phyloP scores from a whole-genome alignment of 1,284 basidiomycete genomes.

The Vanrija humicola region DNA sequence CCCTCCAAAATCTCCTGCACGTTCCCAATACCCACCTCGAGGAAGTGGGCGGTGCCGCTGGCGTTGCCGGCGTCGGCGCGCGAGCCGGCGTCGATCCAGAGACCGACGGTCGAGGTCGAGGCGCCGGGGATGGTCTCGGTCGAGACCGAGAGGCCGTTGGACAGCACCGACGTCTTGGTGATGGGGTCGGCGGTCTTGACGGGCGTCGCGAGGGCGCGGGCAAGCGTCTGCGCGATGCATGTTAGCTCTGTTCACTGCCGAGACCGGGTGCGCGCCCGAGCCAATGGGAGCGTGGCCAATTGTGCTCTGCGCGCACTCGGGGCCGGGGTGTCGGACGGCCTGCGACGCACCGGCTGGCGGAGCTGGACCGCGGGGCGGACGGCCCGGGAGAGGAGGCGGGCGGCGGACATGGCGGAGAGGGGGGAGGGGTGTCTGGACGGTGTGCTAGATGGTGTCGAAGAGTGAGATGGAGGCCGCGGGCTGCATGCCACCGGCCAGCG shows the following conservation, averaged over 20 bases:
- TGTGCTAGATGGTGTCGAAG: constrained; percentile 4
- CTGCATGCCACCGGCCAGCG: too few relatives aligned
- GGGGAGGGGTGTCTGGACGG: constrained; percentile 10
- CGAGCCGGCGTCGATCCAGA: constrained; percentile 98
- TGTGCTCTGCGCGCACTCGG: not conserved
- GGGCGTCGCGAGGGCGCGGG: constrained; percentile 45
- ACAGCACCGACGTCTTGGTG: constrained; percentile 81
- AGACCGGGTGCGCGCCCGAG: not conserved
- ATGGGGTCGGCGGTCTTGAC: constrained; percentile 62
- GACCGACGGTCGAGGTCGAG: constrained; percentile 97
- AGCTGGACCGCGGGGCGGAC: constrained; percentile 26
- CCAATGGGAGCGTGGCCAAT: constrained; percentile 15
- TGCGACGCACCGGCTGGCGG: constrained; percentile 22
- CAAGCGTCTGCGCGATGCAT: constrained; percentile 23
- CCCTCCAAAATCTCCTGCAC: not conserved
- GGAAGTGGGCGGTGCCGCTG: constrained; percentile 96
- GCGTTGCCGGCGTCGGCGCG: constrained; percentile 91
- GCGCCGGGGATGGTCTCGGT: constrained; percentile 88
- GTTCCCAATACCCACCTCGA: constrained; percentile 61
- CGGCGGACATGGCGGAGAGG: constrained; percentile 31
- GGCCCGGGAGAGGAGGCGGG: constrained; percentile 40
- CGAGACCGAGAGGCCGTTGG: constrained; percentile 88
- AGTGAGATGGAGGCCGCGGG: too few relatives aligned
- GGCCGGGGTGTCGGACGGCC: not conserved
- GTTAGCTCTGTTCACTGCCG: not conserved